A percentile compares a stretch with the other conserved stretches of the same genome.
phyloP scores from a whole-genome alignment of 192 early-diverging fungal genomes.

The Phycomyces nitens region DNA sequence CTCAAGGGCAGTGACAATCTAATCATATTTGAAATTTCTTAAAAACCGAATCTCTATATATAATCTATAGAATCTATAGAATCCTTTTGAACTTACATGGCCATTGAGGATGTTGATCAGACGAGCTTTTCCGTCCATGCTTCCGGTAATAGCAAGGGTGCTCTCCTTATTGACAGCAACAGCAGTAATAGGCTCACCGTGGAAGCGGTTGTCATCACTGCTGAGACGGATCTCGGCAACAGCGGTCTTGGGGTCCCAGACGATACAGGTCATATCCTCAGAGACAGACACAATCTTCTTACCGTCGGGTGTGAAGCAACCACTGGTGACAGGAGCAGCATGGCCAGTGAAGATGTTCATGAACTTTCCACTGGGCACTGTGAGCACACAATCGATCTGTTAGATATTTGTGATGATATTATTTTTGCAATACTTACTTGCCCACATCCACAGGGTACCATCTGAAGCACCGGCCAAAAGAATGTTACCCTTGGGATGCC shows the following conservation, averaged over 20 bases:
- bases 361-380: conserved; percentile 77
- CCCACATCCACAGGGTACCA: conserved; percentile 97
- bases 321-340: conserved; percentile 77
- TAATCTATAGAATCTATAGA: too few relatives aligned
- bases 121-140: conserved; percentile 71
- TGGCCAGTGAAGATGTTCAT: conserved; percentile 96
- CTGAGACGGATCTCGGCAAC: conserved; percentile 58
- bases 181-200: conserved; percentile 71
- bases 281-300: conserved; percentile 80
- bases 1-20: conserved; percentile 79
- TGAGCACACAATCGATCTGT: neutral
- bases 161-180: conserved; percentile 74
- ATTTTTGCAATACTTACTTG: conserved; percentile 30
- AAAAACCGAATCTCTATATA: too few relatives aligned
- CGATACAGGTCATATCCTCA: conserved; percentile 76
- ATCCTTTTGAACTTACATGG: conserved; percentile 53
- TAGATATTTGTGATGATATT: neutral
- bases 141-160: conserved; percentile 78
- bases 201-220: conserved; percentile 80
- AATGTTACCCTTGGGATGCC: conserved; percentile 94
- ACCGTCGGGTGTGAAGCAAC: conserved; percentile 88
- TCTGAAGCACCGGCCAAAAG: conserved; percentile 86
- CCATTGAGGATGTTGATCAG: conserved; percentile 77
- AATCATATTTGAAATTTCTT: too few relatives aligned
- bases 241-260: conserved; percentile 95